These are phyloP conservation scores for Rhynchospora pubera DNA, from an alignment of 176 grass and related monocot species.

Conservation along the genomic window DNA sequence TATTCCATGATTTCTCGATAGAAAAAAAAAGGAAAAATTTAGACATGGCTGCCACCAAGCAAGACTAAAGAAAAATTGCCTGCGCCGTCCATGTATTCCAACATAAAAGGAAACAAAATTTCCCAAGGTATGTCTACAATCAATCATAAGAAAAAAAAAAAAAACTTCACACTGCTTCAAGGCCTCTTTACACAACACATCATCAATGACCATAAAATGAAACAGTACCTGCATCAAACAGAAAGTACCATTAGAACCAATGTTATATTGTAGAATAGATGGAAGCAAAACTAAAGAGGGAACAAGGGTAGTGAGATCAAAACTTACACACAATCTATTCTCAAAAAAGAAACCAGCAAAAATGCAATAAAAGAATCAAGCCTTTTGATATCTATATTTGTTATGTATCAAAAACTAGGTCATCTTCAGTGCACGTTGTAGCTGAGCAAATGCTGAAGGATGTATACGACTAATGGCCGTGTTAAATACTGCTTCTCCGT, in stretches of 20 bases:
- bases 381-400: constrained; percentile 5
- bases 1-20: background rate
- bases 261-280: background rate
- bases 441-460: constrained; percentile 88
- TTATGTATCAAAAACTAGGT: constrained; percentile 40
- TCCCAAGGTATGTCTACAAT: background rate
- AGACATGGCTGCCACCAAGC: constrained; percentile 12
- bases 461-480: constrained; percentile 83
- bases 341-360: background rate
- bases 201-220: background rate
- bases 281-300: background rate
- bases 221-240: constrained; percentile 17
- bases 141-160: background rate
- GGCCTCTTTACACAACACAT: background rate
- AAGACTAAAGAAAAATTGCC: constrained; percentile 23
- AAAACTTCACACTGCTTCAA: constrained; percentile 4
- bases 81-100: constrained; percentile 8
- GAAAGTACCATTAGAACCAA: constrained; percentile 4
- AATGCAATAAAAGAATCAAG: constrained; percentile 19
- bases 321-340: background rate
- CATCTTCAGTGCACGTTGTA: constrained; percentile 87
- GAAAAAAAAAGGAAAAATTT: background rate
- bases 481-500: constrained; percentile 80
- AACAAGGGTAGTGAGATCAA: too few species aligned
- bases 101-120: constrained; percentile 7